Evolutionary conservation across 2,329 filamentous ascomycete species (phyloP), one percentile per base, ranked within the genome.

Genomic region (Trichoderma citrinoviride): DNA sequence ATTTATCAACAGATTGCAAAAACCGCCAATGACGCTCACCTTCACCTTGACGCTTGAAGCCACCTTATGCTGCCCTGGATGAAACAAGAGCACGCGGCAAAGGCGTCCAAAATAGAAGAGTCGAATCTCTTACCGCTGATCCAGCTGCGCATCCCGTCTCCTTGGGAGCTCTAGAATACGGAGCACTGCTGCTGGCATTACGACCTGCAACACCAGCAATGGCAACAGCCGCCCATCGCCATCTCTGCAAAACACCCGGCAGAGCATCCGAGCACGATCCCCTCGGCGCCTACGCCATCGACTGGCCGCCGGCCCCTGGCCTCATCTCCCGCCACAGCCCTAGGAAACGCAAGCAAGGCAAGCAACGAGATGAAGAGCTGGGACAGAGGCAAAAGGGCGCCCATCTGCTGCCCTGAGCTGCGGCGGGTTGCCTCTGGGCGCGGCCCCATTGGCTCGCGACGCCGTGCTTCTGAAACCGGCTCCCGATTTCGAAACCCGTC

Each of bases 401-500:
- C 49, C 15, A 50, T 50, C 23, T 29, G 49, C 49, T 33, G 27
- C 14, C 17, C 12, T 3, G 10, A 41, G 8, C 44, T n/a, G 46
- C 50, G 46, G 57, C 56, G 23, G 46, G 12, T 19, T 14, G 61
- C 41, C 55, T 55, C 49, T 61, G 17, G 27, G 23, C 57, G 21
- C 15, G 3, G 6, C 41, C n/a, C 43, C 43, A 66, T 66, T 66
- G 65, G 65, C 17, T 23, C 65, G 47, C 53, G 29, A n/a, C 54
- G 61, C 53, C 25, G 14, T 21, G 53, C 54, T 64, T 47, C 55
- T 64, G 65, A 66, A 66, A 66, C 65, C 23, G 23, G 55, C 56
- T 37, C 41, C 33, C 33, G n/a, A 15, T n/a, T 58, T 61, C 47
- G 55, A 65, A 65, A 61, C 63, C 25, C 25, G 33, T 37, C 10